Percentiles rank a stretch among this genome's conserved stretches.
Conservation (phyloP, 2,329 filamentous ascomycete species). For the Fusarium transvaalense region DNA sequence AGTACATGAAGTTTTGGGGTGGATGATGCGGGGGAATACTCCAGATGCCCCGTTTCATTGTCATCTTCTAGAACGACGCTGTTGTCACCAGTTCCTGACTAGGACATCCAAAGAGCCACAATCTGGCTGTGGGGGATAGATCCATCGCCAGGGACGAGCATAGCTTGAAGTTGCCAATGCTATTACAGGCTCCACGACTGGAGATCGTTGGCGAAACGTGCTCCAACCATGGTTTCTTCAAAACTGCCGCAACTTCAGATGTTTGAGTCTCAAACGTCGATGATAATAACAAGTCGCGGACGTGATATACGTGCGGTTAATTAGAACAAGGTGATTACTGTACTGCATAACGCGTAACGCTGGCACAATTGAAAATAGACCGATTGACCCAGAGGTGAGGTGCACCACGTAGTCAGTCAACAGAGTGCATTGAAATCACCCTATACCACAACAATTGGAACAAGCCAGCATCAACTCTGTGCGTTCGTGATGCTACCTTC, state of each 20-base stretch:
- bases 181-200: constrained; percentile 38
- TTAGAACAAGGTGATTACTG: not conserved
- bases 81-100: constrained; percentile 46
- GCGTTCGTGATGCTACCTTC: constrained; percentile 34
- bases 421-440: constrained; percentile 10
- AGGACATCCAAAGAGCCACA: constrained; percentile 37
- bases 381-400: not conserved
- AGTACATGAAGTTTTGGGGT: constrained; percentile 44
- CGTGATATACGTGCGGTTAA: not conserved
- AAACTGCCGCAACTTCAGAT: not conserved
- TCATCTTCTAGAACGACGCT: constrained; percentile 45
- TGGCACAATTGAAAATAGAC: not conserved
- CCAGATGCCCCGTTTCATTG: constrained; percentile 48
- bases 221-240: constrained; percentile 5
- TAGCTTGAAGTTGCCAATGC: constrained; percentile 27
- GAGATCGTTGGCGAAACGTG: constrained; percentile 6
- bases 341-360: not conserved
- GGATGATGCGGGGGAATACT: constrained; percentile 48
- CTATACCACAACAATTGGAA: constrained; percentile 14
- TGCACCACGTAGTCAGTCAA: not conserved
- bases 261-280: not conserved
- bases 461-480: constrained; percentile 21
- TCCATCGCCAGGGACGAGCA: constrained; percentile 40
- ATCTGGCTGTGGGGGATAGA: constrained; percentile 38
- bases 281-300: no score